Conservation (phyloP, 2,329 filamentous ascomycete species). For the Hypoxylon sp. region DNA sequence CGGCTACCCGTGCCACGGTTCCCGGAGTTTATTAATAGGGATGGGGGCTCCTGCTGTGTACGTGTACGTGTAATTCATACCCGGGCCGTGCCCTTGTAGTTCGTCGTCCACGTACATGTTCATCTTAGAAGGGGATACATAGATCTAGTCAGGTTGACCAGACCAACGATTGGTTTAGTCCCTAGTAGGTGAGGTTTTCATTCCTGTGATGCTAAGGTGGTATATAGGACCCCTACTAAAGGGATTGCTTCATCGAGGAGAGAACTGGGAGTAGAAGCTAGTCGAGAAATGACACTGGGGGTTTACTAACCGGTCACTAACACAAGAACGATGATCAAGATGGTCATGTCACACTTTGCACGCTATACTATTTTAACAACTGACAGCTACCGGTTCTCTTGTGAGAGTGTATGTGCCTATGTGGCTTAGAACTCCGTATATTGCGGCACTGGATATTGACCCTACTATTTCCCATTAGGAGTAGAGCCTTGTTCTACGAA, state of each 20-base stretch:
- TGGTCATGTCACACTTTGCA: neutral
- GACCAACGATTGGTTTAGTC: neutral
- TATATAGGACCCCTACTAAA: too few species aligned
- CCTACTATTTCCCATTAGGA: neutral
- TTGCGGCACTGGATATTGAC: neutral
- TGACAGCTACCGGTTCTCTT: neutral
- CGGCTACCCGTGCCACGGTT: slow-evolving; percentile 17
- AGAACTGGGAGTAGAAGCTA: too few species aligned
- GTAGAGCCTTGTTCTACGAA: neutral
- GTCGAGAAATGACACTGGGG: neutral
- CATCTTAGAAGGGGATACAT: neutral
- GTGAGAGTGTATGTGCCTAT: neutral
- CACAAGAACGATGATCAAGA: neutral
- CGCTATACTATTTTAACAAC: neutral
- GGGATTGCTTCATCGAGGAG: too few species aligned
- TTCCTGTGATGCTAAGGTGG: neutral
- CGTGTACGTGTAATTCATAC: neutral
- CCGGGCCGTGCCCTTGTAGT: slow-evolving; percentile 12
- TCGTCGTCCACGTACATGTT: neutral
- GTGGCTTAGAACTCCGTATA: neutral
- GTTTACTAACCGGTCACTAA: neutral
- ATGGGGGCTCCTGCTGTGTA: neutral
- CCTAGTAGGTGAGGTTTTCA: neutral
- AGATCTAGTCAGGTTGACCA: neutral
- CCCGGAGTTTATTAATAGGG: slow-evolving; percentile 26